Percentiles rank a stretch among this genome's conserved stretches.
Evolutionary conservation across 768 basidiomycete species (phyloP).

Genomic region (Amanita exitialis): DNA sequence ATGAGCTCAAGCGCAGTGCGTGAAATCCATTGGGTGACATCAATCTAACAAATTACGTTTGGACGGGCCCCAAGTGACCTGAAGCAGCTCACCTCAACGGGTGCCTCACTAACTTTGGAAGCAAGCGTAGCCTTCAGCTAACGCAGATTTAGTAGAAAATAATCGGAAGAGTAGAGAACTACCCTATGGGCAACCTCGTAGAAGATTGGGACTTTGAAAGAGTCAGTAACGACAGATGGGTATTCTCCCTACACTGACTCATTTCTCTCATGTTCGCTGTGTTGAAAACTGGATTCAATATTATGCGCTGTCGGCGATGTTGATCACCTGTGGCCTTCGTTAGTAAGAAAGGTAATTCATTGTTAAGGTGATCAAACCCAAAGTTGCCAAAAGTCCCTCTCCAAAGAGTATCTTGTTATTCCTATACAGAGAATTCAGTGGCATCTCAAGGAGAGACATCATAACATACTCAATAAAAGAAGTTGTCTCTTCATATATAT

Average conservation of each 20-base stretch:
- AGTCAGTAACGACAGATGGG: not conserved
- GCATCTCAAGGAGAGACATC: not conserved
- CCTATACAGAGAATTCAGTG: not conserved
- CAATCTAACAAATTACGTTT: conserved; percentile 16
- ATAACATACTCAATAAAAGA: conserved; percentile 15
- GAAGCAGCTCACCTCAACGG: not conserved
- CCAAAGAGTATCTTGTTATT: not conserved
- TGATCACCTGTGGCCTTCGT: conserved; percentile 25
- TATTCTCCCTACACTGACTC: conserved; percentile 13
- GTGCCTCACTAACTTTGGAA: not conserved
- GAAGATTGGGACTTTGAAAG: conserved; percentile 21
- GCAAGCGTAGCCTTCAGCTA: not conserved
- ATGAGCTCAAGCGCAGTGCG: conserved; percentile 38
- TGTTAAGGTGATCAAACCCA: not conserved
- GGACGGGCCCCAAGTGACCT: not conserved
- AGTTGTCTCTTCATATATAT: conserved; percentile 18
- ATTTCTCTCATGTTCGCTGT: conserved; percentile 28
- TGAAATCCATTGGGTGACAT: conserved; percentile 24
- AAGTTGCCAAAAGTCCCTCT: not conserved
- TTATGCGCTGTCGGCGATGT: conserved; percentile 31
- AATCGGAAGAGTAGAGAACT: not conserved
- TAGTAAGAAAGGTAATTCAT: conserved; percentile 15
- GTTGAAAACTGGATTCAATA: conserved; percentile 36
- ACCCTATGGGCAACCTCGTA: conserved; percentile 21
- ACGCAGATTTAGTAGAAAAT: not conserved